Percentiles rank a stretch among this genome's conserved stretches.
phyloP scores from a whole-genome alignment of 257 asterid genomes.

The Primulina huaijiensis region DNA sequence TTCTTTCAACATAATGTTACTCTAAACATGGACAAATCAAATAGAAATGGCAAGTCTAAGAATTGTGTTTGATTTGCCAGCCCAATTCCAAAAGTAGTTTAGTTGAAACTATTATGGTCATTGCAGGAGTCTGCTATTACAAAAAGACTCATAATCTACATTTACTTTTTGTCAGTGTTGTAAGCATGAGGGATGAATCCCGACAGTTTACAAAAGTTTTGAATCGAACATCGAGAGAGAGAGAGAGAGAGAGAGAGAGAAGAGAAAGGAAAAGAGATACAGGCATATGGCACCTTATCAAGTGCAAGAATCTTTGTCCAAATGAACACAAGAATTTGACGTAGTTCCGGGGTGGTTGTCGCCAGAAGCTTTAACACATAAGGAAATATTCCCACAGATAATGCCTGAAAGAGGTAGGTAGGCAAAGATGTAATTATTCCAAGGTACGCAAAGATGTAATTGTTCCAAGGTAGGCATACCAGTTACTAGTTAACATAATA shows the following conservation, averaged over 20 bases:
- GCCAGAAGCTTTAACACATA: slow-evolving; percentile 92
- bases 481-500: slow-evolving; percentile 16
- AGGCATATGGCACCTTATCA: slow-evolving; percentile 58
- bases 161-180: background rate
- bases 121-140: background rate
- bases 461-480: slow-evolving; percentile 11
- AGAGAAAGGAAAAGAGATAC: background rate
- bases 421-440: slow-evolving; percentile 11
- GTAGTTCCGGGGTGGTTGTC: slow-evolving; percentile 90
- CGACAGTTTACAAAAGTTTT: background rate
- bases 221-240: background rate
- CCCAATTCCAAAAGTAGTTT: background rate
- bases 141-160: background rate
- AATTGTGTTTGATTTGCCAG: background rate
- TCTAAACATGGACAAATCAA: background rate
- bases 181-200: background rate
- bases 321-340: slow-evolving; percentile 95
- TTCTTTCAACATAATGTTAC: background rate
- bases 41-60: background rate
- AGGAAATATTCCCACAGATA: slow-evolving; percentile 98
- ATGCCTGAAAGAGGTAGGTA: slow-evolving; percentile 55
- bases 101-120: background rate
- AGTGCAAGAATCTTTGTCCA: slow-evolving; percentile 99
- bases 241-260: background rate
- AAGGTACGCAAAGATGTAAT: background rate